These are phyloP conservation scores for Dactylellina sp. DNA, from an alignment of 2,329 filamentous ascomycete species.

Conservation along the genomic window DNA sequence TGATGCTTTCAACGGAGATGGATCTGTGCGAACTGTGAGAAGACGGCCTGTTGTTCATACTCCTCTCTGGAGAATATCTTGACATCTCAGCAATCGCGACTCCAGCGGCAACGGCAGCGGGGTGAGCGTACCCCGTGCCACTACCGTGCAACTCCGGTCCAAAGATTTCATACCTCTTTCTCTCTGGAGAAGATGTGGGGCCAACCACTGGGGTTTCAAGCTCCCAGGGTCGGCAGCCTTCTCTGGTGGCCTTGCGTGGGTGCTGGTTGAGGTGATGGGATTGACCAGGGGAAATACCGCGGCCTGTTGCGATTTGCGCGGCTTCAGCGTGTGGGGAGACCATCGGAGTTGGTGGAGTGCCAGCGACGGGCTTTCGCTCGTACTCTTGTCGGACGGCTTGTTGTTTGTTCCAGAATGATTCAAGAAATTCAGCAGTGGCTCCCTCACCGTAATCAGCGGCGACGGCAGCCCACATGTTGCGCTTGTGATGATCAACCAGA, in stretches of 20 bases:
- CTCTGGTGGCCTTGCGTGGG: constrained; percentile 57
- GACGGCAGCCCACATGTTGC: constrained; percentile 78
- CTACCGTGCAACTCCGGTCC: constrained; percentile 52
- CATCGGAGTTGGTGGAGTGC: constrained; percentile 59
- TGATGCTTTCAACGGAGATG: constrained; percentile 58
- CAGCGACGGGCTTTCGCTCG: constrained; percentile 36
- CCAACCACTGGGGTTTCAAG: constrained; percentile 38
- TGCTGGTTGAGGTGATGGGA: constrained; percentile 56
- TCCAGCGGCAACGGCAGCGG: constrained; percentile 48
- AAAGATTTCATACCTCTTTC: constrained; percentile 54
- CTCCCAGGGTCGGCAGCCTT: constrained; percentile 53
- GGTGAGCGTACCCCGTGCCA: constrained; percentile 40
- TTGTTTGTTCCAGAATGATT: constrained; percentile 75
- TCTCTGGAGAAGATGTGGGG: constrained; percentile 41
- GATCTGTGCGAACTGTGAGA: constrained; percentile 58
- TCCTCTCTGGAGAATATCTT: constrained; percentile 57
- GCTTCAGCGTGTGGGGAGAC: constrained; percentile 60
- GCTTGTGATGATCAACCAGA: constrained; percentile 77
- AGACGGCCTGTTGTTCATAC: constrained; percentile 52
- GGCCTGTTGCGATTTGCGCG: constrained; percentile 54
- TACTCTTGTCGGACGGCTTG: constrained; percentile 38
- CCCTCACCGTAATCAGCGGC: constrained; percentile 77
- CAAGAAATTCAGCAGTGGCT: constrained; percentile 73
- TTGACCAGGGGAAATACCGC: constrained; percentile 48
- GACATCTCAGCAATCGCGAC: constrained; percentile 56